phyloP scores from a whole-genome alignment of 2,329 filamentous ascomycete genomes.

The Graphilbum fragrans region DNA sequence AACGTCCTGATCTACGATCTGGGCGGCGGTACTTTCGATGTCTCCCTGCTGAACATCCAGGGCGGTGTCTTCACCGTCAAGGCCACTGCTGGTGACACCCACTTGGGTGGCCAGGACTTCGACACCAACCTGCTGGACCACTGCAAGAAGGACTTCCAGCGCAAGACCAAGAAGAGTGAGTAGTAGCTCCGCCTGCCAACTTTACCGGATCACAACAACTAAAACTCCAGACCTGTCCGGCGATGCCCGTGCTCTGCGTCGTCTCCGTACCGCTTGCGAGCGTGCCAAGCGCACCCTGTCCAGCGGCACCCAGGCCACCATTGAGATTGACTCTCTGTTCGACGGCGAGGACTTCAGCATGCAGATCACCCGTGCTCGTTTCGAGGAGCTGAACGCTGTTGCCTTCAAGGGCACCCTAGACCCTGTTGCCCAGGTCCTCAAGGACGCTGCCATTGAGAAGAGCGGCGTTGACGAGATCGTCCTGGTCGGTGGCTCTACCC shows the following conservation, averaged over 20 bases:
- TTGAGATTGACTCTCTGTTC: conserved; percentile 97
- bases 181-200: neutral
- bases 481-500: conserved; percentile 95
- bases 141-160: conserved; percentile 76
- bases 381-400: conserved; percentile 96
- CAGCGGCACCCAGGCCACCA: conserved; percentile 91
- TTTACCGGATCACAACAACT: neutral
- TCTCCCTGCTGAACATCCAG: conserved; percentile 96
- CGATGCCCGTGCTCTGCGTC: conserved; percentile 85
- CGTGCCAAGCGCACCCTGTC: conserved; percentile 98
- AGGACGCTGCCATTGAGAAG: conserved; percentile 85
- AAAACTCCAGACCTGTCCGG: conserved; percentile 47
- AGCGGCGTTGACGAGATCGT: conserved; percentile 93
- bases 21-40: conserved; percentile 99
- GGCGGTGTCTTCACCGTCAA: conserved; percentile 99
- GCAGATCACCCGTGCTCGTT: conserved; percentile 95
- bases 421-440: conserved; percentile 91
- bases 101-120: conserved; percentile 92
- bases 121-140: conserved; percentile 91
- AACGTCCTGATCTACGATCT: conserved; percentile 99
- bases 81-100: conserved; percentile 94
- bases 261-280: conserved; percentile 96
- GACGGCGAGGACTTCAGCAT: conserved; percentile 97
- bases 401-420: conserved; percentile 88
- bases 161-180: conserved; percentile 11